Evolutionary conservation across 2,329 filamentous ascomycete species (phyloP).

Genomic region (Rhytidhysteron rufulum): DNA sequence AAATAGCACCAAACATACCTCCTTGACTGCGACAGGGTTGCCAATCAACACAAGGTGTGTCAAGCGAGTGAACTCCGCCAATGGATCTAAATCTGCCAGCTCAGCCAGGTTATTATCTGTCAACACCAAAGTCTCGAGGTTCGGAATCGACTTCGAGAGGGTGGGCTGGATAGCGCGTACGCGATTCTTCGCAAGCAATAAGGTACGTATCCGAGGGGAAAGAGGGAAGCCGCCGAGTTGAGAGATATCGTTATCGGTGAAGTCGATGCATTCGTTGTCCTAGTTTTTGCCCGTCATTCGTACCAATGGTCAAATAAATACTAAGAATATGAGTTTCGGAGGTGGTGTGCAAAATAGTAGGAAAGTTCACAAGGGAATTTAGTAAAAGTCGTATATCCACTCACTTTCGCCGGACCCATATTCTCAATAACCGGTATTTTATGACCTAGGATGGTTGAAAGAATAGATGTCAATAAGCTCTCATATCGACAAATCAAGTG

Average conservation of each 20-base stretch:
- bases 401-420: slow-evolving; percentile 85
- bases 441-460: slow-evolving; percentile 69
- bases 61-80: slow-evolving; percentile 65
- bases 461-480: slow-evolving; percentile 81
- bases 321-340: background rate
- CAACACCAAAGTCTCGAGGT: slow-evolving; percentile 76
- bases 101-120: slow-evolving; percentile 79
- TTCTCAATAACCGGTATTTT: slow-evolving; percentile 98
- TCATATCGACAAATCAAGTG: slow-evolving; percentile 58
- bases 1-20: slow-evolving; percentile 58
- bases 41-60: slow-evolving; percentile 79
- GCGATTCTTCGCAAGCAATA: slow-evolving; percentile 87
- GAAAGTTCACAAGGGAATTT: no score
- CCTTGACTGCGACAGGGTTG: slow-evolving; percentile 87
- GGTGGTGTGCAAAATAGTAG: no score
- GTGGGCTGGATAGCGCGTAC: slow-evolving; percentile 75
- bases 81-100: slow-evolving; percentile 80
- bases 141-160: slow-evolving; percentile 72
- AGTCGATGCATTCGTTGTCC: slow-evolving; percentile 95
- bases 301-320: background rate
- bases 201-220: slow-evolving; percentile 78
- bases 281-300: slow-evolving; percentile 31
- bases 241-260: slow-evolving; percentile 97
- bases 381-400: slow-evolving; percentile 37
- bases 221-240: slow-evolving; percentile 88